Evolutionary conservation across 2,329 filamentous ascomycete genomes (phyloP).

Genomic region (Xylaria arbuscula): DNA sequence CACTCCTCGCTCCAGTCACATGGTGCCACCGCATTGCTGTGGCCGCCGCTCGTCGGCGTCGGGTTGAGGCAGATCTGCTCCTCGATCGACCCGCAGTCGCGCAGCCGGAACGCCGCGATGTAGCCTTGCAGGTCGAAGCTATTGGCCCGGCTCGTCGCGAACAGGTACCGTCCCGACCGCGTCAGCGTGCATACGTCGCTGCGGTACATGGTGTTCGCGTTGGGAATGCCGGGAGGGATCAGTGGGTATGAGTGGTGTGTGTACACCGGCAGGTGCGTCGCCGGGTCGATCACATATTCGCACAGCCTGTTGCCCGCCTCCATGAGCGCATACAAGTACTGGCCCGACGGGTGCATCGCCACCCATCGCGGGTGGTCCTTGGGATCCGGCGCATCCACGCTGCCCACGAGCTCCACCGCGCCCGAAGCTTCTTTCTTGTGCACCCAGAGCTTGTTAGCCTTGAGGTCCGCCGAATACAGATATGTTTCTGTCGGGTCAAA

Average conservation of each 20-base stretch:
- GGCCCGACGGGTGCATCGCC: conserved; percentile 80
- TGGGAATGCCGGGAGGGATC: conserved; percentile 76
- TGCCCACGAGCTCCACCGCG: conserved; percentile 75
- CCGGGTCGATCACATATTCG: conserved; percentile 82
- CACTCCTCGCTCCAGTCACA: conserved; percentile 89
- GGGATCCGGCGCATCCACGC: conserved; percentile 74
- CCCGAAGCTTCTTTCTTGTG: conserved; percentile 76
- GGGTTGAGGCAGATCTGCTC: conserved; percentile 83
- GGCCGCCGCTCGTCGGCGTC: conserved; percentile 86
- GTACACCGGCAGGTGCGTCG: conserved; percentile 79
- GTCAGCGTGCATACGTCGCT: conserved; percentile 85
- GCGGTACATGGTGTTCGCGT: conserved; percentile 74
- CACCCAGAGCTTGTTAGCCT: conserved; percentile 84
- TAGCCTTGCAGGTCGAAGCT: conserved; percentile 81
- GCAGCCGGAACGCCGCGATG: conserved; percentile 81
- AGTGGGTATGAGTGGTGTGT: conserved; percentile 81
- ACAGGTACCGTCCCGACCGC: conserved; percentile 77
- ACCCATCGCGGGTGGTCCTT: conserved; percentile 90
- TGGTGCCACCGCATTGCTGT: conserved; percentile 88
- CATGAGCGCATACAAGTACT: conserved; percentile 88
- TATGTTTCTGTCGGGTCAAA: conserved; percentile 79
- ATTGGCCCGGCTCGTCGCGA: conserved; percentile 86
- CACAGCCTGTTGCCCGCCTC: conserved; percentile 87
- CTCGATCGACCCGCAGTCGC: conserved; percentile 76
- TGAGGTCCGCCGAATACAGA: conserved; percentile 82